phyloP scores from a whole-genome alignment of 495 filamentous ascomycete species.

The Amniculicola lignicola region DNA sequence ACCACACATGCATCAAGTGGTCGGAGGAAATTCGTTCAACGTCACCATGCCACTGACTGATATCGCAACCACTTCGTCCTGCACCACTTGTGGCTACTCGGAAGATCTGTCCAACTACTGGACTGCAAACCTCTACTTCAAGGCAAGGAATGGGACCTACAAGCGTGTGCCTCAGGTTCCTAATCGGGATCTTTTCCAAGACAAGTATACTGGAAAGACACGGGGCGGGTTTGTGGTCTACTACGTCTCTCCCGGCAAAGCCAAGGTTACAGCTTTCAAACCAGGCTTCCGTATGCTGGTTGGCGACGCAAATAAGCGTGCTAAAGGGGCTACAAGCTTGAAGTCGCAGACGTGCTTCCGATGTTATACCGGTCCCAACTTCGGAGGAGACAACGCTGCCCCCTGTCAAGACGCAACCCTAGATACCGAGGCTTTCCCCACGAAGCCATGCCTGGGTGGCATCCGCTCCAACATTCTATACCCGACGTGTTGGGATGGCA shows the following conservation, averaged over 20 bases:
- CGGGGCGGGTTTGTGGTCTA: constrained; percentile 8
- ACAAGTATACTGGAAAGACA: no score
- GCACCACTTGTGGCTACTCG: constrained; percentile 24
- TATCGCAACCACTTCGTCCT: constrained; percentile 11
- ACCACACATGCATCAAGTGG: constrained; percentile 30
- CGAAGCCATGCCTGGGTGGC: constrained; percentile 43
- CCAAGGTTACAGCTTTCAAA: constrained; percentile 16
- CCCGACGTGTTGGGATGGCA: constrained; percentile 53
- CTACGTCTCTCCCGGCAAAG: neutral
- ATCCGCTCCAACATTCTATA: constrained; percentile 49
- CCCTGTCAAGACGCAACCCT: constrained; percentile 38
- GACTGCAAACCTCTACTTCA: constrained; percentile 12
- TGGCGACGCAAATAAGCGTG: neutral
- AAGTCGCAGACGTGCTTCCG: constrained; percentile 42
- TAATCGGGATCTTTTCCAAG: neutral
- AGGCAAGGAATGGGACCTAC: constrained; percentile 9
- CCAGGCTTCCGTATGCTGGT: constrained; percentile 12
- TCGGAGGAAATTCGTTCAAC: constrained; percentile 30
- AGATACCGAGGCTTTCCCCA: constrained; percentile 38
- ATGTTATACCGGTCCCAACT: constrained; percentile 43
- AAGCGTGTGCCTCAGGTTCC: constrained; percentile 4
- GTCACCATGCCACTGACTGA: constrained; percentile 17
- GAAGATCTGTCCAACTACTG: constrained; percentile 25
- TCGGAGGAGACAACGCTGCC: constrained; percentile 47
- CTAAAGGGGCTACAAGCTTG: constrained; percentile 33